Base-by-base conservation (phyloP, 2,329 filamentous ascomycete genomes). In the Zymoseptoria crescenta region DNA sequence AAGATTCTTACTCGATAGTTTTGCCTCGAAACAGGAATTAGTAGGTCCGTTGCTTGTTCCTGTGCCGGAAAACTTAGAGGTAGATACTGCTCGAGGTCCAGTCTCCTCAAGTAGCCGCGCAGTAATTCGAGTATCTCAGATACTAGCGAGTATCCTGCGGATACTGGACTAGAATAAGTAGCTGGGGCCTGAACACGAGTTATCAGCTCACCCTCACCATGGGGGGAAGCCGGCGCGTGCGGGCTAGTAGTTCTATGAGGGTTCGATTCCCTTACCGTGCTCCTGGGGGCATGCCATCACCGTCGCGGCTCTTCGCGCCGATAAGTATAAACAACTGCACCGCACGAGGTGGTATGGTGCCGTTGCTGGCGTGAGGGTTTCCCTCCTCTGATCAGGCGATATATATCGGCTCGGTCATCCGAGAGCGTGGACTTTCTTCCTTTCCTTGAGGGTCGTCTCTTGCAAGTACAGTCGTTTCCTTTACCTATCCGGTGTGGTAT, bases 181-280 rank as follows among this genome's bases (percentile, higher is more conserved):
- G 24, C 24, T 24, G 24, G 24, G 24, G 24, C 24, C 24, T 24
- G n/a, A 28, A 29, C 30, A 30, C 21, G 20, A 35, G 52, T 54
- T 29, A 29, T 29, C 8, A 29, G 28, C 28, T 24, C 24, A 20
- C 20, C 16, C 52, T 35, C 20, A 29, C 52, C 16, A 54, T n/a
- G n/a, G 20, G 27, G 21, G 7, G 30, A 10, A 41, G 10, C 16
- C 21, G 29, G 52, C 13, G 52, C 20, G 20, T 52, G 30, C 16
- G 16, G 48, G 48, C 48, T 21, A 21, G 48, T 49, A 54, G n/a
- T n/a, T n/a, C n/a, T n/a, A n/a, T 54, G 20, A 35, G 10, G 13
- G 52, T 54, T 54, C 52, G 52, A 54, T 54, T 54, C 52, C 13
- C 10, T 54, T 29, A 54, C 24, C 24, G 52, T 13, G 52, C 52